Base-by-base conservation (phyloP, 257 asterid species). In the Fraxinus cuspidata region DNA sequence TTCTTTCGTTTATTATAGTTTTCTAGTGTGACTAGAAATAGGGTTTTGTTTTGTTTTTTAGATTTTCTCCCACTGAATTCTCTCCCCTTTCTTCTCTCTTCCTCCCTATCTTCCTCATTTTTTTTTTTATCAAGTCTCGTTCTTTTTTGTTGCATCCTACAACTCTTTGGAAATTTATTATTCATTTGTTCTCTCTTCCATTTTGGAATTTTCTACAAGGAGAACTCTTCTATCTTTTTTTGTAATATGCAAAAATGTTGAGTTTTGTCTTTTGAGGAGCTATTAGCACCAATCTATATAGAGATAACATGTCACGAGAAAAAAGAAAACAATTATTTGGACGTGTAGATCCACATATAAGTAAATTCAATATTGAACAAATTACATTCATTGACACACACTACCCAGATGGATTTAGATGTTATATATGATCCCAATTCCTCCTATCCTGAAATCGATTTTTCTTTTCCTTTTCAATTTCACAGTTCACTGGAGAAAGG, bases 401-500 rank as follows among this genome's bases (percentile, higher is more conserved):
- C 27, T n/a, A 53, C 23, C 27, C 11, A 56, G 28, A 56, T 56
- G 27, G 4, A n/a, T 56, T n/a, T 56, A 56, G 65, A 18, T n/a
- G 7, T 56, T 53, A 19, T 53, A 1, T 53, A 53, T 53, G 25
- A 53, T 1, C 65, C 65, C 7, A 4, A 56, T 7, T 51, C 25
- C 23, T 51, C 25, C 21, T n/a, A 56, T 47, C 56, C 56, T 56
- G 27, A 56, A 56, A 72, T 42, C 65, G 71, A 12, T n/a, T 71
- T 35, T 65, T 58, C 63, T 47, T 71, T 37, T 28, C 34, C 27
- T 73, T 81, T 21, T 25, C 65, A 80, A 67, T 77, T 84, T 78
- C 74, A 51, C 84, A 95, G 99, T 85, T 95, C 99, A 63, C 84
- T 95, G 88, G 99, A 95, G 91, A 95, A 93, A 83, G 91, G 97